Percentiles rank a stretch among this genome's conserved stretches.
These are phyloP conservation scores for Neurospora pannonica DNA, from an alignment of 495 filamentous ascomycete species.

Conservation along the genomic window DNA sequence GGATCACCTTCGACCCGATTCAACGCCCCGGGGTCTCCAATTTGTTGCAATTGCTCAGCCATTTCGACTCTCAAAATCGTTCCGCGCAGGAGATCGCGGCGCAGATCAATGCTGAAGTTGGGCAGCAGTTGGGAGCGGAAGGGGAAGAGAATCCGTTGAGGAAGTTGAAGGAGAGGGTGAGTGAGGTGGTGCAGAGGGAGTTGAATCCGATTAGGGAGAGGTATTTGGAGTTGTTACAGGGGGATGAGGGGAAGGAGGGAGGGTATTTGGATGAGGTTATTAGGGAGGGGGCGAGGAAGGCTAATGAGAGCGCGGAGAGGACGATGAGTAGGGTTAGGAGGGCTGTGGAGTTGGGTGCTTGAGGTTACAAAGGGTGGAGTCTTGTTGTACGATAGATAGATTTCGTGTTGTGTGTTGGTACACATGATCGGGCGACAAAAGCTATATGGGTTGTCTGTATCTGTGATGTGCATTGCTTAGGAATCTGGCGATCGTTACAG, in stretches of 20 bases:
- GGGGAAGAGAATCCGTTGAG: conserved; percentile 39
- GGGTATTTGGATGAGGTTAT: conserved; percentile 51
- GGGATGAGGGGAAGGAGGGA: conserved; percentile 22
- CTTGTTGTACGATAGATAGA: background rate
- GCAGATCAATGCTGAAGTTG: conserved; percentile 20
- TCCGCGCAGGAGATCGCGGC: conserved; percentile 47
- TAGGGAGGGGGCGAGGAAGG: conserved; percentile 49
- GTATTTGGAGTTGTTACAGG: conserved; percentile 44
- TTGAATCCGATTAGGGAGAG: conserved; percentile 51
- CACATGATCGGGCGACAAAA: background rate
- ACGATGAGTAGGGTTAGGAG: conserved; percentile 58
- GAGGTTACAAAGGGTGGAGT: background rate
- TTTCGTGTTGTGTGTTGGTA: background rate
- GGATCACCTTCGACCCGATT: conserved; percentile 61
- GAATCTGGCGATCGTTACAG: background rate
- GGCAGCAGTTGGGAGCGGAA: background rate
- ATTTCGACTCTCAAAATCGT: conserved; percentile 42
- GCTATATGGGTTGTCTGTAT: background rate
- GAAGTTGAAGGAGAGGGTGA: conserved; percentile 60
- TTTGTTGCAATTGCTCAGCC: conserved; percentile 63
- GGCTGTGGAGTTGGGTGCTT: conserved; percentile 48
- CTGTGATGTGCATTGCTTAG: background rate
- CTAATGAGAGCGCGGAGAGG: conserved; percentile 50
- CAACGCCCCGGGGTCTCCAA: conserved; percentile 77
- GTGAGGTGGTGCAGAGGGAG: conserved; percentile 41